These are phyloP conservation scores for Scolecobasidium constrictum DNA, from an alignment of 2,329 filamentous ascomycete genomes.

Conservation along the genomic window DNA sequence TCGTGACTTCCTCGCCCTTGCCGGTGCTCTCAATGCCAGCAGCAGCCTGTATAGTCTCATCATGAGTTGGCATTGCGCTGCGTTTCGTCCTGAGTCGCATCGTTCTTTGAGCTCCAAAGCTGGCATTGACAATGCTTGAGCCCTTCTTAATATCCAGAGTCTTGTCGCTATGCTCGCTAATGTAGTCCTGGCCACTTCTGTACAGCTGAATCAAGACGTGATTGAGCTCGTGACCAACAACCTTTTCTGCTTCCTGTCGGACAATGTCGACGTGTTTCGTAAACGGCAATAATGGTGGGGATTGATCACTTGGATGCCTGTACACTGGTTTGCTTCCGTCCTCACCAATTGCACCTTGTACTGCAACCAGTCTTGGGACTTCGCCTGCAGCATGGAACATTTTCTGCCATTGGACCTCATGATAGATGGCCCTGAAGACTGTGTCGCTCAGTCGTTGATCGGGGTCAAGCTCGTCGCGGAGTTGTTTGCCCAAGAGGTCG, in stretches of 20 bases:
- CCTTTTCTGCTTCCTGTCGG: conserved; percentile 55
- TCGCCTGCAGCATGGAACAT: conserved; percentile 91
- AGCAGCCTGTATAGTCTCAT: neutral
- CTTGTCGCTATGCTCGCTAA: conserved; percentile 95
- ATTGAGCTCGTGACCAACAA: conserved; percentile 72
- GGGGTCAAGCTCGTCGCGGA: conserved; percentile 17
- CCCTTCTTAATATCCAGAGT: conserved; percentile 76
- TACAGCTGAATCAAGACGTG: conserved; percentile 92
- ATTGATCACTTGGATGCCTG: conserved; percentile 84
- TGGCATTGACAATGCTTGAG: conserved; percentile 85
- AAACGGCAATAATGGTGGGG: conserved; percentile 66
- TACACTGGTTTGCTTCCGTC: conserved; percentile 82
- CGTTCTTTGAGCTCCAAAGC: conserved; percentile 79
- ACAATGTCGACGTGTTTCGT: conserved; percentile 61
- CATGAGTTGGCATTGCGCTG: neutral
- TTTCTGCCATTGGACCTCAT: conserved; percentile 75
- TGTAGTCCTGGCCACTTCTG: conserved; percentile 78
- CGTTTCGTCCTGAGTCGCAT: conserved; percentile 80
- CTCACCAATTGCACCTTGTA: conserved; percentile 60
- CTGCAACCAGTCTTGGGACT: conserved; percentile 82
- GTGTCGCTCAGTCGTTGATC: conserved; percentile 37
- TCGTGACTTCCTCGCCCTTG: neutral
- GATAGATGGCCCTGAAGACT: conserved; percentile 58
- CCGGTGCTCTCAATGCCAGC: neutral
- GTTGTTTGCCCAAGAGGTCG: conserved; percentile 48